Evolutionary conservation across 2,329 filamentous ascomycete genomes (phyloP).

Genomic region (Clonostachys rosea): DNA sequence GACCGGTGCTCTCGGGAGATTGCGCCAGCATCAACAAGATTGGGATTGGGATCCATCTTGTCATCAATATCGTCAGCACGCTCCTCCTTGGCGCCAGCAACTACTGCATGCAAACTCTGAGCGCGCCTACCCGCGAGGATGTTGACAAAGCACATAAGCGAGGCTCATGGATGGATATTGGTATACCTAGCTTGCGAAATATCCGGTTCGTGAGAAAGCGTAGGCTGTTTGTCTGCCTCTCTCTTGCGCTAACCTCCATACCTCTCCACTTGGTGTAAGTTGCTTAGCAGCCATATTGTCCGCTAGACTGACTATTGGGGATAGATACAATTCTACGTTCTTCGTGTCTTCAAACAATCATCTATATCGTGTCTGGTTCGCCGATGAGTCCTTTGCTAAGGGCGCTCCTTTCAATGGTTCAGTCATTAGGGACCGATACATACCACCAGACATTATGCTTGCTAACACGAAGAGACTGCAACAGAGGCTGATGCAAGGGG

Average conservation of each 20-base stretch:
- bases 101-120: constrained; percentile 27
- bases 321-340: neutral
- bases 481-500: too few relatives aligned
- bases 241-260: neutral
- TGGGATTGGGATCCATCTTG: neutral
- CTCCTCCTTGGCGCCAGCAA: constrained; percentile 24
- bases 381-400: neutral
- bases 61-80: constrained; percentile 7
- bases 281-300: neutral
- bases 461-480: too few relatives aligned
- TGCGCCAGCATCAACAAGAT: neutral
- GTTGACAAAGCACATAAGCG: constrained; percentile 13
- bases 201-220: neutral
- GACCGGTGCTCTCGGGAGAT: too few relatives aligned
- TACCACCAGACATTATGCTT: too few relatives aligned
- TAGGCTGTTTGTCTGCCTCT: too few relatives aligned
- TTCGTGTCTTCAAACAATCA: neutral
- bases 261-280: neutral
- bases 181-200: constrained; percentile 11
- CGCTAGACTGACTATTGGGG: neutral
- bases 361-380: neutral
- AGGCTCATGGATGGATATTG: constrained; percentile 11
- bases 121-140: constrained; percentile 22
- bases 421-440: too few relatives aligned
- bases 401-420: too few relatives aligned